Conservation (phyloP, 148 eudicot genomes). For the Dysphania ambrosioides region DNA sequence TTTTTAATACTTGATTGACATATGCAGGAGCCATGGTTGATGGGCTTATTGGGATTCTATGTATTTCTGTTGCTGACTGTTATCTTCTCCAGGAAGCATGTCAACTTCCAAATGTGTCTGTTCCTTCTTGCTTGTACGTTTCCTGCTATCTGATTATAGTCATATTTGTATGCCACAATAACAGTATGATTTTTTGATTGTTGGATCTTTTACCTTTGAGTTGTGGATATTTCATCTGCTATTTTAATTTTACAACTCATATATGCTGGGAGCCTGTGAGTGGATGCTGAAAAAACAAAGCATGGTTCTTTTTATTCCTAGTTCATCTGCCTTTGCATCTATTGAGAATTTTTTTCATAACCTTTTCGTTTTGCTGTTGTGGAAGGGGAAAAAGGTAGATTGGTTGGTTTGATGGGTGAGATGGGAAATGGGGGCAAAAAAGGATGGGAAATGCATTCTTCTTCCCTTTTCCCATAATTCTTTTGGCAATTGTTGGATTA, state of each 20-base stretch:
- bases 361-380: too few relatives aligned
- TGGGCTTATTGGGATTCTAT: constrained; percentile 67
- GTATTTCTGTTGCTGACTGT: constrained; percentile 42
- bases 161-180: not conserved
- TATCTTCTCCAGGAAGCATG: constrained; percentile 60
- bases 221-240: not conserved
- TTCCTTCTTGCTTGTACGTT: constrained; percentile 75
- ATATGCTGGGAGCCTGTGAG: too few relatives aligned
- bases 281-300: not conserved
- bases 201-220: not conserved
- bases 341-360: too few relatives aligned
- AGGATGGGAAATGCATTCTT: too few relatives aligned
- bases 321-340: too few relatives aligned
- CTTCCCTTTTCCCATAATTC: too few relatives aligned
- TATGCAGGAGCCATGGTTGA: constrained; percentile 78
- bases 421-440: too few relatives aligned
- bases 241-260: not conserved
- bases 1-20: not conserved
- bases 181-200: not conserved
- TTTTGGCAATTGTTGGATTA: not conserved
- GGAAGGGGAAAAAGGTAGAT: too few relatives aligned
- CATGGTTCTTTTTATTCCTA: not conserved
- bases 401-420: too few relatives aligned
- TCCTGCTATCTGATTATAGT: constrained; percentile 10
- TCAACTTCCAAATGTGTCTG: constrained; percentile 85